Evolutionary conservation across 345 rosid genomes (phyloP), one percentile per base, ranked within the genome.

Genomic region (Turnera subulata): DNA sequence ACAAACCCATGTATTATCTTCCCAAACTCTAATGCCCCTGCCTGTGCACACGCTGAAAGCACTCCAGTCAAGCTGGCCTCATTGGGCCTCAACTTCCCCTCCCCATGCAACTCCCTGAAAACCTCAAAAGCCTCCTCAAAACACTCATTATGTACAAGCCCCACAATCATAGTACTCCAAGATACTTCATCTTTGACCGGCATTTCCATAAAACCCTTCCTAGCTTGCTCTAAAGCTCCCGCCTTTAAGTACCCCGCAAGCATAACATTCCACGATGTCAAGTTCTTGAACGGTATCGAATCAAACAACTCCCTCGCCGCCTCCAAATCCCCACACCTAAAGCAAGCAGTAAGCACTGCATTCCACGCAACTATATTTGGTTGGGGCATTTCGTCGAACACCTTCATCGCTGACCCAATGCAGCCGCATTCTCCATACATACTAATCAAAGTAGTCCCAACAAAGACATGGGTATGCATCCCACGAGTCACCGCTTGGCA

Each of bases 181-280:
- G 89, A 84, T 19, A 84, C 81, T 61, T 61, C 81, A 71, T 84
- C 84, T 61, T 54, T 79, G 39, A 51, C 38, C 14, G 81, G 77
- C 95, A 92, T 86, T 64, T 79, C 84, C 47, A 73, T 39, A 58
- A 92, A 92, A 58, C 79, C 71, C 68, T 81, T 81, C 66, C 82
- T 59, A 6, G 98, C 98, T 60, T 76, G 82, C 29, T 74, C 82
- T 1, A 91, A 64, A 67, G 70, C 86, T 26, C 82, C 88, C 19
- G 79, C 81, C 64, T 81, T 89, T 0, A 89, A 77, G 37, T 83
- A 82, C 56, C 93, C 89, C 2, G 96, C 88, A 19, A 92, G 82
- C 92, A 92, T 84, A 16, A 86, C 88, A 59, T 95, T 88, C 95
- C 98, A 85, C n/a, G 92, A 79, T n/a, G 84, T 83, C 50, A 68